phyloP scores from a whole-genome alignment of 192 early-diverging fungal species.

The Backusella luteola region DNA sequence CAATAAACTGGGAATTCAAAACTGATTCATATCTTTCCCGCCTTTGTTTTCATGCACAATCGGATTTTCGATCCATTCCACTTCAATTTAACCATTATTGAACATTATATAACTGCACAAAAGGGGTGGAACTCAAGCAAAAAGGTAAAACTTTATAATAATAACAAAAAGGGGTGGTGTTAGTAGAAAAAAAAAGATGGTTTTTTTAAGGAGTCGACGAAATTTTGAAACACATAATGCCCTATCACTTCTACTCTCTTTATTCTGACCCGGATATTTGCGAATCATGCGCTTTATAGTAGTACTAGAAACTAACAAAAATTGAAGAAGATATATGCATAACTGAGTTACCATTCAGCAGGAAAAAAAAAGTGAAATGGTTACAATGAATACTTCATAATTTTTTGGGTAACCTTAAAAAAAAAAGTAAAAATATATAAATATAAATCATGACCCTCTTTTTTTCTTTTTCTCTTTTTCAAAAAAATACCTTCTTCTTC shows the following conservation, averaged over 20 bases:
- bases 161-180: neutral
- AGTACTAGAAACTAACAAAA: neutral
- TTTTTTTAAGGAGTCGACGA: neutral
- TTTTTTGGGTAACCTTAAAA: neutral
- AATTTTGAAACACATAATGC: no score
- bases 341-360: neutral
- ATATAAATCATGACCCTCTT: neutral
- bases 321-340: neutral
- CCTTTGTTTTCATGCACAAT: conserved; percentile 4
- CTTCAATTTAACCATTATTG: conserved; percentile 1
- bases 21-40: neutral
- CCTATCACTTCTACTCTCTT: neutral
- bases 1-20: neutral
- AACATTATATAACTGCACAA: neutral
- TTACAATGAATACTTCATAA: neutral
- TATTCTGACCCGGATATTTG: neutral
- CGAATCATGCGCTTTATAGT: neutral
- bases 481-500: neutral
- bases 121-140: neutral
- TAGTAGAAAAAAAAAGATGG: neutral
- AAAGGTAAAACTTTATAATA: neutral
- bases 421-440: neutral
- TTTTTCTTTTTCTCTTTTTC: neutral
- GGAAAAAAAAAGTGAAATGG: neutral
- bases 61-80: neutral